Conservation (phyloP, 176 grass and related monocot genomes). For the Miscanthus lutarioriparius region DNA sequence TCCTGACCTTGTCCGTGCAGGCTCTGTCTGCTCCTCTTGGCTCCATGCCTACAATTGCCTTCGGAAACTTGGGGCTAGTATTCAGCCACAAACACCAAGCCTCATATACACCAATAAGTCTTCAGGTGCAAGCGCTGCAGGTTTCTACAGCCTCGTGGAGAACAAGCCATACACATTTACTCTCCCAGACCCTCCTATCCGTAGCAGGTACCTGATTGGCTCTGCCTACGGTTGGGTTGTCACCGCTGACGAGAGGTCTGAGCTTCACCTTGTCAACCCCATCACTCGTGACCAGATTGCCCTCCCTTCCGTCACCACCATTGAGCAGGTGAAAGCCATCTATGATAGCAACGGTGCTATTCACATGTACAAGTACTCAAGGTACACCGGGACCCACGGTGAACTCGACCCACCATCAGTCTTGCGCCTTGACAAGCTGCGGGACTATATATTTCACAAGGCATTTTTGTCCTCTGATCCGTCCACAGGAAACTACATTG, state of each 20-base stretch:
- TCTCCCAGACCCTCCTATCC: slow-evolving; percentile 5
- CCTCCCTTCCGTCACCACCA: neutral
- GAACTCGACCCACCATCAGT: neutral
- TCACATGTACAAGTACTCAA: neutral
- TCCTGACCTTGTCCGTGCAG: neutral
- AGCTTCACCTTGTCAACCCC: slow-evolving; percentile 6
- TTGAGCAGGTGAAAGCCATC: neutral
- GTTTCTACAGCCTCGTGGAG: slow-evolving; percentile 13
- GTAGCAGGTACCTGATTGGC: neutral
- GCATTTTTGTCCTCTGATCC: slow-evolving; percentile 12
- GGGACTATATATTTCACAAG: neutral
- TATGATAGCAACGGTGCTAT: neutral
- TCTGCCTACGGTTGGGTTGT: neutral
- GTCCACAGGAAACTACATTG: neutral
- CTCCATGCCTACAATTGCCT: neutral
- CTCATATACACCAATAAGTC: neutral
- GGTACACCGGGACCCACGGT: no score
- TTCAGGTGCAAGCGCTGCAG: neutral
- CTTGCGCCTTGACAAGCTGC: neutral
- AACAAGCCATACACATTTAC: neutral
- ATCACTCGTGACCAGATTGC: slow-evolving; percentile 9
- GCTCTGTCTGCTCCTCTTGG: neutral
- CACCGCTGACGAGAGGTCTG: neutral
- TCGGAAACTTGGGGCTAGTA: neutral
- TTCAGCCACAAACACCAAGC: neutral